A percentile compares a stretch with the other conserved stretches of the same genome.
Conservation (phyloP, 805 yeast species). For the Yarrowia sp. region DNA sequence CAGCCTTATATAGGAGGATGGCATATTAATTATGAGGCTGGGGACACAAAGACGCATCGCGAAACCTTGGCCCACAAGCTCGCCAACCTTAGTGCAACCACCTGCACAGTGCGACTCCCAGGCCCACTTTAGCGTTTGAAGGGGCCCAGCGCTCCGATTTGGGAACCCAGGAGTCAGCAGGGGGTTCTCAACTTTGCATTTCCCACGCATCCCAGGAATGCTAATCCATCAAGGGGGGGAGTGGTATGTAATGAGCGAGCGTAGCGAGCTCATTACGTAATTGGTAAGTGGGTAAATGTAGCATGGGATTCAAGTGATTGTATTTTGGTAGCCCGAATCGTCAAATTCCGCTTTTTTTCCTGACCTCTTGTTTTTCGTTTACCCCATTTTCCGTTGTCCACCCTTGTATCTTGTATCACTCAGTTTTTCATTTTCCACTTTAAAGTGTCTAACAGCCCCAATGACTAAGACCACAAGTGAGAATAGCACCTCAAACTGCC, state of each 20-base stretch:
- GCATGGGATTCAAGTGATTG: too few relatives aligned
- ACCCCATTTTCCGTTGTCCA: too few relatives aligned
- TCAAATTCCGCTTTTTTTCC: too few relatives aligned
- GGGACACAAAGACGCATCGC: conserved; percentile 35
- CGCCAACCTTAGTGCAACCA: conserved; percentile 3
- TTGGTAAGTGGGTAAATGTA: too few relatives aligned
- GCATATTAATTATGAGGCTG: conserved; percentile 37
- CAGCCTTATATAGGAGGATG: conserved; percentile 17
- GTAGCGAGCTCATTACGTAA: too few relatives aligned
- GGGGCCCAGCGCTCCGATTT: conserved; percentile 26
- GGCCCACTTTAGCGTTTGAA: neutral
- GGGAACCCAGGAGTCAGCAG: conserved; percentile 39
- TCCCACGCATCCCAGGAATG: conserved; percentile 3
- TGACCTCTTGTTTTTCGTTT: neutral
- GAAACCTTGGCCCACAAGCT: conserved; percentile 22
- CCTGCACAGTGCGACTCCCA: too few relatives aligned
- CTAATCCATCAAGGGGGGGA: conserved; percentile 23
- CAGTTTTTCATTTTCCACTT: too few relatives aligned
- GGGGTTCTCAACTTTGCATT: conserved; percentile 25
- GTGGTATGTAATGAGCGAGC: neutral
- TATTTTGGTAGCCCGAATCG: too few relatives aligned
- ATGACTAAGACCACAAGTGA: too few relatives aligned
- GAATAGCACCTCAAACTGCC: too few relatives aligned
- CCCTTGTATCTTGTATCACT: too few relatives aligned
- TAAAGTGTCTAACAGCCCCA: too few relatives aligned